phyloP scores from a whole-genome alignment of 306 rosid species.

The Dryas drummondii region DNA sequence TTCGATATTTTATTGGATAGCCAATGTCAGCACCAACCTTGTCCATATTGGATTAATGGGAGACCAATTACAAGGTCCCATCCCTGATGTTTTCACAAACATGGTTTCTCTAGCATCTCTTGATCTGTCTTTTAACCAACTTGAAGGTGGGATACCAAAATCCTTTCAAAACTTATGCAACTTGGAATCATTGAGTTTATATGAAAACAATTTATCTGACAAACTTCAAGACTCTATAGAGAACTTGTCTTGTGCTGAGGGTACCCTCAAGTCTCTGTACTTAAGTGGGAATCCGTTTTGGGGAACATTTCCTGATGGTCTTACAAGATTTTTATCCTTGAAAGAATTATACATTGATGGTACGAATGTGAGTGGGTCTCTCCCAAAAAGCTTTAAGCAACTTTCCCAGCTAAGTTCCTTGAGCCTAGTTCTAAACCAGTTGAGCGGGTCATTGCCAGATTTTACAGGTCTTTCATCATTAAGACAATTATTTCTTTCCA shows the following conservation, averaged over 20 bases:
- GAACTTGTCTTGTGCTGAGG: constrained; percentile 17
- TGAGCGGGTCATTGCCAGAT: constrained; percentile 22
- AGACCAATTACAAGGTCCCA: constrained; percentile 11
- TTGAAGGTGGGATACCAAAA: constrained; percentile 22
- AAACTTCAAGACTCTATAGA: constrained; percentile 22
- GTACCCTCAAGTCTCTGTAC: background rate
- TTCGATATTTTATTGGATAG: constrained; percentile 19
- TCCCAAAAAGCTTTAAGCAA: constrained; percentile 9
- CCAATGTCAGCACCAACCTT: constrained; percentile 16
- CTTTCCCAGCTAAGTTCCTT: constrained; percentile 22
- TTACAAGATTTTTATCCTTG: constrained; percentile 22
- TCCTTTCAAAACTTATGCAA: constrained; percentile 16
- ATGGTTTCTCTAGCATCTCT: constrained; percentile 21
- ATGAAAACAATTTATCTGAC: constrained; percentile 22
- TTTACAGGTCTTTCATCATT: background rate
- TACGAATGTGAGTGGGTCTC: constrained; percentile 22
- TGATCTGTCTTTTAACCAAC: constrained; percentile 22
- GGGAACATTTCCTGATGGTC: constrained; percentile 23
- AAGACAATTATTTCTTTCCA: background rate
- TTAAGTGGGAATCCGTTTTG: constrained; percentile 17
- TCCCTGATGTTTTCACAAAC: constrained; percentile 25
- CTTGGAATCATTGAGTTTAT: background rate
- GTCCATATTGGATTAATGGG: background rate
- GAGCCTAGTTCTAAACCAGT: constrained; percentile 21
- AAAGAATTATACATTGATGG: constrained; percentile 4